Evolutionary conservation across 805 yeast genomes (phyloP), one percentile per base, ranked within the genome.

Genomic region (Dipodascus albidus): DNA sequence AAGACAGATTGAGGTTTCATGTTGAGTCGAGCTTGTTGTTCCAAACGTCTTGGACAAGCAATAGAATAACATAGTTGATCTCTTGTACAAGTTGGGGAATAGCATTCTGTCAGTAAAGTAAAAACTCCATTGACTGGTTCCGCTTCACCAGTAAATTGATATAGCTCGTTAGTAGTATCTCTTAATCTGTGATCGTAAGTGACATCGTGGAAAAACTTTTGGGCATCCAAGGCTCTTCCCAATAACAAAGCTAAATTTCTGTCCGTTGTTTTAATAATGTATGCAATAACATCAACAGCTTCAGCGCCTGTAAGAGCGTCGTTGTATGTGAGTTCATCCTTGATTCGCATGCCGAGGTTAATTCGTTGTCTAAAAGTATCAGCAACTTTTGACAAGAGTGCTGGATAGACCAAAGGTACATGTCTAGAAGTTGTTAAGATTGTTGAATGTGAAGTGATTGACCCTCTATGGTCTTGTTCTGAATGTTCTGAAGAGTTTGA

Each of bases 71-170:
- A 93, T 42, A 91, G 72, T 33, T 80, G 74, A 62, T 87, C 95
- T 51, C 95, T 74, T 3, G 96, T 83, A 70, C 99, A 93, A 0
- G 99, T 93, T 33, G 99, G 96, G 0, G 97, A 89, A 64, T 93
- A 93, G 70, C 99, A 93, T 64, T 90, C 96, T 0, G 97, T 87
- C 57, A 93, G 73, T 47, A 91, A 72, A 0, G 96, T 91, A 64
- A 91, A 93, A 2, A 93, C 96, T 60, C 99, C 99, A 67, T 87
- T 87, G 9, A 88, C 89, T 2, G 65, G 59, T 11, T 58, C 65
- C 3, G 49, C 49, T 47, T 47, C 49, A 52, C 62, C 65, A 53
- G 56, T 61, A 55, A 91, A 87, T 60, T 87, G 95, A 67, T 91
- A 93, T 22, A 91, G 86, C 67, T 93, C 99, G 63, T 77, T 80